Evolutionary conservation across 2,329 filamentous ascomycete genomes (phyloP).

Genomic region (Sporothrix phasma): DNA sequence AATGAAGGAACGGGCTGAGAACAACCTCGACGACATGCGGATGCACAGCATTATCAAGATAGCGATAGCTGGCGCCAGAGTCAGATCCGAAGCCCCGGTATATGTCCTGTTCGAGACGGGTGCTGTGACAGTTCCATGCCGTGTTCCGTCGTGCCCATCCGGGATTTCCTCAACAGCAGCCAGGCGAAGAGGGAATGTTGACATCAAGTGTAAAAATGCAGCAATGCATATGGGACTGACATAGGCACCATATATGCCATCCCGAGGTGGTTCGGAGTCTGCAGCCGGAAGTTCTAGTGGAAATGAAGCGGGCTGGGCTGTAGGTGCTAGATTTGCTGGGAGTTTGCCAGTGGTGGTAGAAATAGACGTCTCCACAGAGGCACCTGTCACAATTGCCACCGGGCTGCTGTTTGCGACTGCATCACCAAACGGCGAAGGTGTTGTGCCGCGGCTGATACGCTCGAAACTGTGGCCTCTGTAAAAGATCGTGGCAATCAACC

Average conservation of each 20-base stretch:
- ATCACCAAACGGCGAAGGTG: conserved; percentile 23
- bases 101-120: not conserved
- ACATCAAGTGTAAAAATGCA: conserved; percentile 57
- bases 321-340: conserved; percentile 48
- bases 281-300: conserved; percentile 17
- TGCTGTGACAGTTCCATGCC: too few species aligned
- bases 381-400: not conserved
- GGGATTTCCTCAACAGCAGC: not conserved
- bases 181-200: conserved; percentile 47
- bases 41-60: conserved; percentile 49
- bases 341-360: conserved; percentile 26
- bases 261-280: conserved; percentile 34
- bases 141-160: not conserved
- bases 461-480: conserved; percentile 39
- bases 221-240: conserved; percentile 56
- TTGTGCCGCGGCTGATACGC: conserved; percentile 17
- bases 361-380: not conserved
- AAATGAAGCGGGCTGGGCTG: conserved; percentile 39
- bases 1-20: conserved; percentile 52
- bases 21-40: conserved; percentile 58
- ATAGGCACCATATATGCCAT: conserved; percentile 56
- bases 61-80: conserved; percentile 52
- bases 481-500: conserved; percentile 53
- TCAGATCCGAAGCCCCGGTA: conserved; percentile 27
- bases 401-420: not conserved